phyloP scores from a whole-genome alignment of 352 stramenopile genomes.

The Pythium coloratum region DNA sequence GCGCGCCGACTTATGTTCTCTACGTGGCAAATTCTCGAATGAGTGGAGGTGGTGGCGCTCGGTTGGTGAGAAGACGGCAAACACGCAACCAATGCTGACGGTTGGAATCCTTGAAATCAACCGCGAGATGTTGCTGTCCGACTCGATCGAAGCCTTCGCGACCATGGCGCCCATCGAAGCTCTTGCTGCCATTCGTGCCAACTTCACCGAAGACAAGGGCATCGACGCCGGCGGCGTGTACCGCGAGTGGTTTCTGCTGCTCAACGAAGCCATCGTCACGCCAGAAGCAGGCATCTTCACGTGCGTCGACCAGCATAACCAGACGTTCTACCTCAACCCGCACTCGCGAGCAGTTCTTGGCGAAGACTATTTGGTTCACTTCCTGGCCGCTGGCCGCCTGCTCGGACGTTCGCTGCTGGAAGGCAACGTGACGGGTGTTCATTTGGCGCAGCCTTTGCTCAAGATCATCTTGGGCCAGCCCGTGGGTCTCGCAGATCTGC shows the following conservation, averaged over 20 bases:
- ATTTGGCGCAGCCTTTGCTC: slow-evolving; percentile 95
- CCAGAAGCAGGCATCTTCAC: slow-evolving; percentile 54
- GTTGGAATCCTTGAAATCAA: too few relatives aligned
- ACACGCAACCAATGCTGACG: too few relatives aligned
- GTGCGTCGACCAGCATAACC: slow-evolving; percentile 50
- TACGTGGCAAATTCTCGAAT: too few relatives aligned
- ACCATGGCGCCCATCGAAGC: slow-evolving; percentile 58
- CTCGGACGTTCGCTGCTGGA: slow-evolving; percentile 78
- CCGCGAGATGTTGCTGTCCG: slow-evolving; percentile 46
- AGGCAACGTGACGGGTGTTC: slow-evolving; percentile 92
- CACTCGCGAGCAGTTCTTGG: slow-evolving; percentile 58
- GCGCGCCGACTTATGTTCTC: too few relatives aligned
- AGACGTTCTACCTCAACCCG: slow-evolving; percentile 62
- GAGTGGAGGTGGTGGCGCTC: too few relatives aligned
- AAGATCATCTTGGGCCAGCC: slow-evolving; percentile 97
- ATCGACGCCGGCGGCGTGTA: slow-evolving; percentile 86
- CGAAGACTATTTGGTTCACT: slow-evolving; percentile 72
- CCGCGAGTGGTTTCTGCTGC: slow-evolving; percentile 87
- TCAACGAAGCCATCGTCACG: slow-evolving; percentile 60
- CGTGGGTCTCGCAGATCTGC: slow-evolving; percentile 92
- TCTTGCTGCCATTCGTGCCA: slow-evolving; percentile 65
- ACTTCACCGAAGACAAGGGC: slow-evolving; percentile 81
- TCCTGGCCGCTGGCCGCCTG: slow-evolving; percentile 51
- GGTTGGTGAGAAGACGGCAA: too few relatives aligned
- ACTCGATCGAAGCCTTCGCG: slow-evolving; percentile 62